Evolutionary conservation across 345 rosid genomes (phyloP).

Genomic region (Clarkia xantiana): DNA sequence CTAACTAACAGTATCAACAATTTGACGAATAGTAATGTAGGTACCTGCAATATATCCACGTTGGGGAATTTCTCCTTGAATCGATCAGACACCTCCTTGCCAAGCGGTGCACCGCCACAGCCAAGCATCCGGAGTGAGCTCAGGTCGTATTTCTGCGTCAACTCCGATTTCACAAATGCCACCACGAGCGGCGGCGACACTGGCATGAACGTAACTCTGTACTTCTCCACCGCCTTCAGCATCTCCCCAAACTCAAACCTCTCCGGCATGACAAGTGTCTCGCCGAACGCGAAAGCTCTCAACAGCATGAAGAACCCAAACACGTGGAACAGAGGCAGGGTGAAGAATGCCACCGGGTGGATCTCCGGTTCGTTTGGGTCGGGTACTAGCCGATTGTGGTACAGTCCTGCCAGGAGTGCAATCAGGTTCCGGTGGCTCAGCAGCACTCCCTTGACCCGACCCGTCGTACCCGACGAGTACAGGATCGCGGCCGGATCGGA

Average conservation of each 20-base stretch:
- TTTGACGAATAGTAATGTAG: slow-evolving; percentile 10
- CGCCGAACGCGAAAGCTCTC: slow-evolving; percentile 20
- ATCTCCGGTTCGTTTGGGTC: slow-evolving; percentile 11
- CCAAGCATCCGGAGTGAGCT: slow-evolving; percentile 43
- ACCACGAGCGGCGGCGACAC: slow-evolving; percentile 76
- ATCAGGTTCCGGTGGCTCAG: slow-evolving; percentile 62
- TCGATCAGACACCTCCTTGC: slow-evolving; percentile 50
- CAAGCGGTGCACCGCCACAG: slow-evolving; percentile 76
- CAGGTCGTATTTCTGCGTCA: slow-evolving; percentile 48
- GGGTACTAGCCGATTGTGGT: slow-evolving; percentile 8
- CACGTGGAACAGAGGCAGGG: slow-evolving; percentile 34
- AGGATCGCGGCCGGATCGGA: slow-evolving; percentile 57
- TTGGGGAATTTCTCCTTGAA: slow-evolving; percentile 59
- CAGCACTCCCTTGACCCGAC: slow-evolving; percentile 51
- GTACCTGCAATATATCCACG: slow-evolving; percentile 58
- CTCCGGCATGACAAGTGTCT: slow-evolving; percentile 30
- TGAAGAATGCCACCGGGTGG: slow-evolving; percentile 33
- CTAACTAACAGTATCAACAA: too few species aligned
- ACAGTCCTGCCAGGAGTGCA: slow-evolving; percentile 36
- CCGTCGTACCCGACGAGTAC: slow-evolving; percentile 78
- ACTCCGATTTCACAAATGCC: slow-evolving; percentile 49
- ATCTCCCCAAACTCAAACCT: slow-evolving; percentile 29
- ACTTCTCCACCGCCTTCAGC: slow-evolving; percentile 33
- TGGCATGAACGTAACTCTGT: slow-evolving; percentile 46
- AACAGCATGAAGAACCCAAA: slow-evolving; percentile 30